Evolutionary conservation across 1,284 basidiomycete genomes (phyloP).

Genomic region (Schizopora paradoxa): DNA sequence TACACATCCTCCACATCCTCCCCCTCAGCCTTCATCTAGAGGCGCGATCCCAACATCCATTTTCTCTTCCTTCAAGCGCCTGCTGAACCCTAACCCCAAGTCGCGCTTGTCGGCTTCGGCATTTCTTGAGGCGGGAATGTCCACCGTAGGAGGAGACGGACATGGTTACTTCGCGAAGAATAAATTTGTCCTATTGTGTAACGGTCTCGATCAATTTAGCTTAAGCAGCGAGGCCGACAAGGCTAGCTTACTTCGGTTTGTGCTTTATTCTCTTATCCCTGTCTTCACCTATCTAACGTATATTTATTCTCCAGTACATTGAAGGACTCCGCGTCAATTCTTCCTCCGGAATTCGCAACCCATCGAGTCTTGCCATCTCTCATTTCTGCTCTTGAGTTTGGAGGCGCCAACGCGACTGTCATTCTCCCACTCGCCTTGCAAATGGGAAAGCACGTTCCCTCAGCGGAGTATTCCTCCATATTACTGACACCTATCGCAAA

Average conservation of each 20-base stretch:
- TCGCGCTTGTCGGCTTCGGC: constrained; percentile 70
- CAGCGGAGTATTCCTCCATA: constrained; percentile 65
- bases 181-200: constrained; percentile 79
- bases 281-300: background rate
- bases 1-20: constrained; percentile 62
- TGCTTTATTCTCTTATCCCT: constrained; percentile 5
- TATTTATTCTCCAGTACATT: constrained; percentile 46
- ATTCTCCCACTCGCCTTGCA: constrained; percentile 82
- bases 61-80: constrained; percentile 80
- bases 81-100: constrained; percentile 85
- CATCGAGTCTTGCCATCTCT: constrained; percentile 87
- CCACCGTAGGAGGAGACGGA: constrained; percentile 46
- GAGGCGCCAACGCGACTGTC: constrained; percentile 72
- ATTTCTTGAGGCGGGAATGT: constrained; percentile 80
- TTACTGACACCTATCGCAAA: constrained; percentile 79
- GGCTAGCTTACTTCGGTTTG: constrained; percentile 61
- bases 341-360: constrained; percentile 85
- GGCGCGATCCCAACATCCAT: constrained; percentile 75
- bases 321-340: constrained; percentile 72
- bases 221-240: constrained; percentile 84
- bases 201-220: constrained; percentile 84
- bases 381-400: constrained; percentile 78
- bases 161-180: constrained; percentile 85
- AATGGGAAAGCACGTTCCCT: constrained; percentile 68
- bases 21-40: constrained; percentile 66